phyloP scores from a whole-genome alignment of 2,329 filamentous ascomycete species.

The Ophiostoma triangulosporum region DNA sequence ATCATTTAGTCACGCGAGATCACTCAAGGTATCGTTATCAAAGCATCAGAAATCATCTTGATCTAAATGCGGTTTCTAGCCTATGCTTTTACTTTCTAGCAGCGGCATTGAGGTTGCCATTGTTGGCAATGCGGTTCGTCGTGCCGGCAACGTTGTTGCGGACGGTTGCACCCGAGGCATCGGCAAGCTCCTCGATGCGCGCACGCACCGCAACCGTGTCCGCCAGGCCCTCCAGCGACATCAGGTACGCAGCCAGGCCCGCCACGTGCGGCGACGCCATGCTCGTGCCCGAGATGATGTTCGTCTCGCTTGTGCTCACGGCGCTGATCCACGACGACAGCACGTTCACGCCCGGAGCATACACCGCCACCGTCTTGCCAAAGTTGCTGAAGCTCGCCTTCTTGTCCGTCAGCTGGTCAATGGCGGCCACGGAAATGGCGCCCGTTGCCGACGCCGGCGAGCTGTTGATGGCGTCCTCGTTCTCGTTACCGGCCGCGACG shows the following conservation, averaged over 20 bases:
- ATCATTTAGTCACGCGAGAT: too few species aligned
- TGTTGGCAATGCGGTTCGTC: constrained; percentile 43
- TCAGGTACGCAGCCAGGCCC: constrained; percentile 16
- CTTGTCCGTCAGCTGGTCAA: constrained; percentile 35
- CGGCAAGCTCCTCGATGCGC: constrained; percentile 48
- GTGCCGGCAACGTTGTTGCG: constrained; percentile 29
- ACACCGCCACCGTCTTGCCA: constrained; percentile 38
- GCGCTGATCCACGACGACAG: constrained; percentile 35
- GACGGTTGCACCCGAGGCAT: constrained; percentile 31
- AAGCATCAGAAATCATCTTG: too few species aligned
- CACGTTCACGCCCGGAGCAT: constrained; percentile 41
- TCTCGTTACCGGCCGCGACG: constrained; percentile 48
- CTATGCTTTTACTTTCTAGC: too few species aligned
- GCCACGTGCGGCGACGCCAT: constrained; percentile 15
- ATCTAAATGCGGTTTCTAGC: too few species aligned
- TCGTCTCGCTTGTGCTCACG: constrained; percentile 29
- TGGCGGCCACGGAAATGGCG: constrained; percentile 47
- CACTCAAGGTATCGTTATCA: too few species aligned
- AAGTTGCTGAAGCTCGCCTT: constrained; percentile 47
- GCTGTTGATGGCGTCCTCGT: constrained; percentile 34
- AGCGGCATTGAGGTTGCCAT: constrained; percentile 35
- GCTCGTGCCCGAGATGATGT: constrained; percentile 15
- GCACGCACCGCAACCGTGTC: constrained; percentile 42
- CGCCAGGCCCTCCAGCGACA: constrained; percentile 22
- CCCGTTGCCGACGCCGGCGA: constrained; percentile 42